Base-by-base conservation (phyloP, 2,329 filamentous ascomycete genomes). In the Madurella fahalii region DNA sequence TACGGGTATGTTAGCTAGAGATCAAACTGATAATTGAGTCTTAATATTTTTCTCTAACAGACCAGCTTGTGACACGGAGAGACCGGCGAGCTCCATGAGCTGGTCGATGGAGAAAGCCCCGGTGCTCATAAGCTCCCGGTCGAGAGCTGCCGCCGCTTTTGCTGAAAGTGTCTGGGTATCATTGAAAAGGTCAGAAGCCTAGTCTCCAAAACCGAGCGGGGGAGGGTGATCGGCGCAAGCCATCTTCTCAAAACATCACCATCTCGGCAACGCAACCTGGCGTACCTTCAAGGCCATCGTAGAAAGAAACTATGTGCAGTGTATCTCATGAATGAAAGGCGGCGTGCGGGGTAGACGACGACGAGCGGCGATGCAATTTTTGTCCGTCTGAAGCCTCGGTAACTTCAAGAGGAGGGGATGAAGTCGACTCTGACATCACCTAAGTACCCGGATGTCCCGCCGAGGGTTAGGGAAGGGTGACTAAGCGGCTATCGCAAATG, bases 91-190 rank as follows among this genome's bases (percentile, higher is more conserved):
- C 69, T 97, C 94, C 94, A 99, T 97, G 47, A 99, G 77, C 72
- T 99, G 94, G 68, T 97, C 94, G 52, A 99, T 82, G 11, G 90
- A 95, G 73, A 96, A 99, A 9, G 89, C 91, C 1, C 85, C 83
- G 11, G 83, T 82, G 67, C 84, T 89, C 92, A 99, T 97, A 58
- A 99, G 85, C 69, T 99, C 93, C 71, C 89, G 86, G 69, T 99
- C 94, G 16, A 99, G 81, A 46, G 90, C 88, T 0, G 89, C 87
- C 0, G 94, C 94, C 60, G 90, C 89, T 72, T 94, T 91, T 41
- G 93, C 86, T 9, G 86, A 87, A 25, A 99, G 81, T 25, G 91
- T 95, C 90, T 95, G 9, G 5, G 20, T 40, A 3, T 3, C 9
- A 30, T 48, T 1, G 30, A n/a, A 18, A 43, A 11, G 43, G 60